Evolutionary conservation across 2,329 filamentous ascomycete genomes (phyloP).

Genomic region (Phaeosphaeria sp.): DNA sequence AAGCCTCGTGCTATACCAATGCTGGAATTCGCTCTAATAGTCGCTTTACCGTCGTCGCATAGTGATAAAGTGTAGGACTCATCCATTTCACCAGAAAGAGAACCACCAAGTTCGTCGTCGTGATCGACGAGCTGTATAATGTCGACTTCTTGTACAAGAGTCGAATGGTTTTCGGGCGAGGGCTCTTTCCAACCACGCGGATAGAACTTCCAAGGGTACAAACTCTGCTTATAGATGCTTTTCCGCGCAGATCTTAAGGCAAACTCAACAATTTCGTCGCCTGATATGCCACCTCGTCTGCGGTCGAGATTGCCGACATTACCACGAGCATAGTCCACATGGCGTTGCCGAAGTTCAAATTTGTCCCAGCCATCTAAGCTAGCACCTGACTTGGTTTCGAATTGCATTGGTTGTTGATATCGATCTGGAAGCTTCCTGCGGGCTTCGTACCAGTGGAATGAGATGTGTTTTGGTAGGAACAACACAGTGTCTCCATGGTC

Average conservation of each 20-base stretch:
- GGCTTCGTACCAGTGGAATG: constrained; percentile 45
- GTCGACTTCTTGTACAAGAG: constrained; percentile 64
- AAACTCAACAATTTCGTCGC: constrained; percentile 56
- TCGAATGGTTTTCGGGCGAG: constrained; percentile 48
- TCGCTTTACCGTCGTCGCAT: constrained; percentile 63
- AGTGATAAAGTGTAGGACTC: constrained; percentile 77
- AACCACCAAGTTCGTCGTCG: constrained; percentile 62
- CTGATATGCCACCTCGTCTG: constrained; percentile 43
- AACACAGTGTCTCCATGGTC: constrained; percentile 47
- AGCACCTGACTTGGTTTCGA: constrained; percentile 28
- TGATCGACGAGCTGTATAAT: constrained; percentile 68
- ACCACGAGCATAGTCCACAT: no score
- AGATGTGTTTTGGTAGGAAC: constrained; percentile 48
- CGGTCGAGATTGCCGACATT: no score
- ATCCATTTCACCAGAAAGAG: constrained; percentile 69
- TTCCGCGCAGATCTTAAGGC: constrained; percentile 63
- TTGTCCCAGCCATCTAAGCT: constrained; percentile 13
- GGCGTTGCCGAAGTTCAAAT: no score
- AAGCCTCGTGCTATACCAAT: constrained; percentile 75
- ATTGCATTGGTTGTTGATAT: constrained; percentile 19
- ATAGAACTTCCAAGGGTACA: constrained; percentile 81
- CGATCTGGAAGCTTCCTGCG: constrained; percentile 41
- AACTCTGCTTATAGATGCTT: constrained; percentile 70
- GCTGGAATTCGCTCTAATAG: constrained; percentile 69
- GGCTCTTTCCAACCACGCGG: constrained; percentile 71